These are phyloP conservation scores for Pezicula radicicola DNA, from an alignment of 2,329 filamentous ascomycete genomes.

Conservation along the genomic window DNA sequence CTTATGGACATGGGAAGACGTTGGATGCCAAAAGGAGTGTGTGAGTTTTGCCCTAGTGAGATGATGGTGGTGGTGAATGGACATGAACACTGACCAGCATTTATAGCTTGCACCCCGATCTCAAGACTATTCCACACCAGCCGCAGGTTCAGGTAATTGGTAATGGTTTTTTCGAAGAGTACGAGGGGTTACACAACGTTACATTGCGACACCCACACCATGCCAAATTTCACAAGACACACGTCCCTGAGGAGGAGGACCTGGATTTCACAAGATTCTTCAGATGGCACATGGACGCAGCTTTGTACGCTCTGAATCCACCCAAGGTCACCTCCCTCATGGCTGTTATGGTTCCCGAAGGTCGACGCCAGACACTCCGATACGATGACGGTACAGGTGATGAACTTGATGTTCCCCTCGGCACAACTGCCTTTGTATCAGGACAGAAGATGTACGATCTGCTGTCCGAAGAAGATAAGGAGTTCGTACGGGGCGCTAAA, in stretches of 20 bases:
- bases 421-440: conserved; percentile 73
- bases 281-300: conserved; percentile 79
- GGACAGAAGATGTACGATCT: conserved; percentile 69
- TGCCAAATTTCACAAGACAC: conserved; percentile 68
- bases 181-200: conserved; percentile 69
- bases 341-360: conserved; percentile 69
- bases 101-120: conserved; percentile 61
- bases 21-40: conserved; percentile 55
- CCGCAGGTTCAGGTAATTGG: conserved; percentile 80
- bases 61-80: not conserved
- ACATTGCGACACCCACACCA: conserved; percentile 74
- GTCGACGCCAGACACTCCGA: conserved; percentile 61
- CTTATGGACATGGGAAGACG: conserved; percentile 75
- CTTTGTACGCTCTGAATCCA: conserved; percentile 71
- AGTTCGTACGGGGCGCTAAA: conserved; percentile 62
- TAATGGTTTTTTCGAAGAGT: conserved; percentile 66
- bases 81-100: not conserved
- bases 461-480: conserved; percentile 62
- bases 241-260: conserved; percentile 61
- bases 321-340: conserved; percentile 71
- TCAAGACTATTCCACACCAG: conserved; percentile 78
- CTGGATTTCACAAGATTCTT: conserved; percentile 61
- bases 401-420: conserved; percentile 64
- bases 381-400: conserved; percentile 73
- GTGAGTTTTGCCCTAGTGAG: conserved; percentile 44